Evolutionary conservation across 805 yeast species (phyloP), one percentile per base, ranked within the genome.

Genomic region (Clavispora fructus): DNA sequence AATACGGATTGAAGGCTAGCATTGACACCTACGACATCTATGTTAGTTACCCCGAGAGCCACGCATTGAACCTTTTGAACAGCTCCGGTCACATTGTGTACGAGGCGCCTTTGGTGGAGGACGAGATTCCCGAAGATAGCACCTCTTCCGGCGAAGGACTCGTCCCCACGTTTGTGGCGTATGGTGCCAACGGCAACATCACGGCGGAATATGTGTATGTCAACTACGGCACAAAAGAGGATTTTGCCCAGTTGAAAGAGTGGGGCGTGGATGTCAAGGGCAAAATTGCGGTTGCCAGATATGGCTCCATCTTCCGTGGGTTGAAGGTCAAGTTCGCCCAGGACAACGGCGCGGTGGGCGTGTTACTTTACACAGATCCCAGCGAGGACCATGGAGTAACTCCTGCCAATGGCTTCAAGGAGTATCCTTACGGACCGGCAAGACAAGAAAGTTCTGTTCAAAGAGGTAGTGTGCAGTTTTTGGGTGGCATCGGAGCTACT

Each of bases 361-460:
- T 80, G 2, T 61, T 83, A 30, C 53, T 83, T 23, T 86, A 81
- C 60, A 69, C 85, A 1, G 94, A 86, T 53, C 89, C 91, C 8
- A 73, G 63, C 46, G 87, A 83, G 54, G 89, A 84, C 60, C 73
- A 73, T 8, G 68, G 70, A n/a, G 63, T 78, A 39, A 81, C 85
- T 0, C 71, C 68, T 1, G 69, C 67, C 2, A 74, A 83, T 54
- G 87, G 87, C 0, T 80, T 64, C 57, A 59, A 71, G 50, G 68
- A 75, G 43, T 84, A 77, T 54, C 90, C 91, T 0, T 48, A 71
- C 5, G 90, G 90, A 0, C 80, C 82, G 3, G 86, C 88, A 1
- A 73, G 88, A 55, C 82, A 79, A 51, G 79, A 80, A 32, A 67
- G 75, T 43, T 70, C 82, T 8, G 77, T 85, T 26, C 82, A 82